Conservation (phyloP, 768 basidiomycete genomes). For the Cubamyces sp. region DNA sequence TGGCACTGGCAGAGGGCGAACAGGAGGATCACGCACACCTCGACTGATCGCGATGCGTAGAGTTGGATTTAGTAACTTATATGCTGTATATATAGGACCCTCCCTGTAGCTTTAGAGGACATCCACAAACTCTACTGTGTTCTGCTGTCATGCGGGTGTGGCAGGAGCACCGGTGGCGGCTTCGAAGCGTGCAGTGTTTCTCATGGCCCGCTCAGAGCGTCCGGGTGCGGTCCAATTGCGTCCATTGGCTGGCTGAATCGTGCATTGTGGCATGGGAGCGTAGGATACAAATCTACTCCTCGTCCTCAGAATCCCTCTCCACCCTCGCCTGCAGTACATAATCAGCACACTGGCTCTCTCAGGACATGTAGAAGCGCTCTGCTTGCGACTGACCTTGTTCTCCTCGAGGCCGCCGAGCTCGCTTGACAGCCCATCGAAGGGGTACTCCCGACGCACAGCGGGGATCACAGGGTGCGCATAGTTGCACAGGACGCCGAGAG, state of each 20-base stretch:
- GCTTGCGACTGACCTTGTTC: constrained; percentile 62
- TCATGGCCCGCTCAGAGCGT: no score
- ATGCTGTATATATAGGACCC: background rate
- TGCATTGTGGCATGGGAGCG: background rate
- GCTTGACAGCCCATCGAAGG: constrained; percentile 70
- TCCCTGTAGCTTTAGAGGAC: background rate
- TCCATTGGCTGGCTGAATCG: background rate
- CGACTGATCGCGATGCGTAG: background rate
- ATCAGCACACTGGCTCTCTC: background rate
- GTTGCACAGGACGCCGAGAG: constrained; percentile 63
- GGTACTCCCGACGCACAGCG: constrained; percentile 73
- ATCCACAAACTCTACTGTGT: no score
- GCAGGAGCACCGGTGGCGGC: no score
- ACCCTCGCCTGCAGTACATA: constrained; percentile 40
- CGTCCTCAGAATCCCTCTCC: constrained; percentile 38
- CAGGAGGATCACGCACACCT: background rate
- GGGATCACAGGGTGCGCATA: constrained; percentile 63
- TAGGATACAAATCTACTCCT: constrained; percentile 31
- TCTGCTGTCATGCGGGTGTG: no score
- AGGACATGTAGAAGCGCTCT: background rate
- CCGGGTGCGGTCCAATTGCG: background rate
- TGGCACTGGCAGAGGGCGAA: background rate
- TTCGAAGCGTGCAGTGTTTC: no score
- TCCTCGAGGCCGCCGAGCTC: constrained; percentile 81
- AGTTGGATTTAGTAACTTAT: constrained; percentile 4